A percentile compares a stretch with the other conserved stretches of the same genome.
phyloP scores from a whole-genome alignment of 2,329 filamentous ascomycete species.

The Penicillium palitans region DNA sequence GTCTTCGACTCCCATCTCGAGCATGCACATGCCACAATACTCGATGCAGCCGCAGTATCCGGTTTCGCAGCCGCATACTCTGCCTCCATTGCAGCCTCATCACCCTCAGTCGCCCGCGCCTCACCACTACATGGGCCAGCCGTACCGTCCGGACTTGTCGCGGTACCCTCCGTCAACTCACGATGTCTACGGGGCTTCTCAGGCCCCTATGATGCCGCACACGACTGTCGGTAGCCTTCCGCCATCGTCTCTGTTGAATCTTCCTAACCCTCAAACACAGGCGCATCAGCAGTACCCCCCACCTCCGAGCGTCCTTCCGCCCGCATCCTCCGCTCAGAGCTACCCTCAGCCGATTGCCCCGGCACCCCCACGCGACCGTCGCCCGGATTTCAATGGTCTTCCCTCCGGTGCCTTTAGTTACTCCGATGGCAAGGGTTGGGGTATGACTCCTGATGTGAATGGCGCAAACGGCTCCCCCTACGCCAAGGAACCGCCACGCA shows the following conservation, averaged over 20 bases:
- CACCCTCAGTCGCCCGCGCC: conserved; percentile 47
- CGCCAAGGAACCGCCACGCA: conserved; percentile 52
- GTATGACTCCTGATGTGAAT: conserved; percentile 43
- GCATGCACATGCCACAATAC: conserved; percentile 50
- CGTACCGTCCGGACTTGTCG: conserved; percentile 45
- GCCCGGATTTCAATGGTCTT: conserved; percentile 65
- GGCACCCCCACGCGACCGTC: conserved; percentile 57
- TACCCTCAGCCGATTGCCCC: conserved; percentile 77
- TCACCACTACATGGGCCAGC: conserved; percentile 45
- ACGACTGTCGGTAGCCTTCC: conserved; percentile 45
- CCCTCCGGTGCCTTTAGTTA: conserved; percentile 66
- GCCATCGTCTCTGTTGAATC: conserved; percentile 45
- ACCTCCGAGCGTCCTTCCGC: conserved; percentile 60
- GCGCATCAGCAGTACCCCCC: conserved; percentile 43
- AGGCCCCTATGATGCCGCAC: conserved; percentile 46
- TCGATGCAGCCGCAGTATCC: conserved; percentile 48
- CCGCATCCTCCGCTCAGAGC: conserved; percentile 64
- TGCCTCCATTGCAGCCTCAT: conserved; percentile 50
- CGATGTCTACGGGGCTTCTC: conserved; percentile 45
- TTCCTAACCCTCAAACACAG: conserved; percentile 42
- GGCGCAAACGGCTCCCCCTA: conserved; percentile 42
- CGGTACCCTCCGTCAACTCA: conserved; percentile 45
- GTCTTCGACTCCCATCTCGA: conserved; percentile 47
- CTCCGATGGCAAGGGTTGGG: conserved; percentile 55
- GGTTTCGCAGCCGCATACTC: conserved; percentile 46